These are phyloP conservation scores for Gastrolobium bilobum DNA, from an alignment of 306 rosid genomes.

Conservation along the genomic window DNA sequence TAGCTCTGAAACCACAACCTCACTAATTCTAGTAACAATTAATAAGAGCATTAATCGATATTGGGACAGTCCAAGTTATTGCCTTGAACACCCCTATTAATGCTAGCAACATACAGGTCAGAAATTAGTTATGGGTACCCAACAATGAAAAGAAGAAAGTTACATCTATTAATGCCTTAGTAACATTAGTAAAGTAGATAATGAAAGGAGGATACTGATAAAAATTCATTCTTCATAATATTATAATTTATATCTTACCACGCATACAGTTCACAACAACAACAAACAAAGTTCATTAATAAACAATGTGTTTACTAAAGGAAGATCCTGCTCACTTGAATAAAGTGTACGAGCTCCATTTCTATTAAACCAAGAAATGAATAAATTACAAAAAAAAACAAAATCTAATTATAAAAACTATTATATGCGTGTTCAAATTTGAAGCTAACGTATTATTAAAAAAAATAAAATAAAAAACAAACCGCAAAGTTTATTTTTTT, in stretches of 20 bases:
- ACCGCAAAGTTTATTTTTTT: too few relatives aligned
- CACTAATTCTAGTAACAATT: too few relatives aligned
- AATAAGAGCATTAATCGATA: too few relatives aligned
- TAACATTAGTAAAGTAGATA: conserved; percentile 7
- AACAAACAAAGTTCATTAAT: conserved; percentile 32
- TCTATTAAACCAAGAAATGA: too few relatives aligned
- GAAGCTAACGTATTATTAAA: too few relatives aligned
- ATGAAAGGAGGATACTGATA: conserved; percentile 29
- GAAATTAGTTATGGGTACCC: conserved; percentile 5
- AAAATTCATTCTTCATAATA: conserved; percentile 24
- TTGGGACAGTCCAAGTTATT: too few relatives aligned
- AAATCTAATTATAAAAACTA: too few relatives aligned
- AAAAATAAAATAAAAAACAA: too few relatives aligned
- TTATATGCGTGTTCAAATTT: too few relatives aligned
- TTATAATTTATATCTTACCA: conserved; percentile 4
- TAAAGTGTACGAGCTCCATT: conserved; percentile 92
- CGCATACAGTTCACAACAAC: conserved; percentile 19
- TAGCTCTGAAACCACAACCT: too few relatives aligned
- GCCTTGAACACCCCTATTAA: too few relatives aligned
- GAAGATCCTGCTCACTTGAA: conserved; percentile 74
- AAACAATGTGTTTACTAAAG: conserved; percentile 24
- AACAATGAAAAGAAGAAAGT: conserved; percentile 30
- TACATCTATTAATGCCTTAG: conserved; percentile 22
- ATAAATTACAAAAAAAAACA: too few relatives aligned
- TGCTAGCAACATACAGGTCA: conserved; percentile 11